Evolutionary conservation across 495 filamentous ascomycete species (phyloP).

Genomic region (Hypoxylon lenormandii): DNA sequence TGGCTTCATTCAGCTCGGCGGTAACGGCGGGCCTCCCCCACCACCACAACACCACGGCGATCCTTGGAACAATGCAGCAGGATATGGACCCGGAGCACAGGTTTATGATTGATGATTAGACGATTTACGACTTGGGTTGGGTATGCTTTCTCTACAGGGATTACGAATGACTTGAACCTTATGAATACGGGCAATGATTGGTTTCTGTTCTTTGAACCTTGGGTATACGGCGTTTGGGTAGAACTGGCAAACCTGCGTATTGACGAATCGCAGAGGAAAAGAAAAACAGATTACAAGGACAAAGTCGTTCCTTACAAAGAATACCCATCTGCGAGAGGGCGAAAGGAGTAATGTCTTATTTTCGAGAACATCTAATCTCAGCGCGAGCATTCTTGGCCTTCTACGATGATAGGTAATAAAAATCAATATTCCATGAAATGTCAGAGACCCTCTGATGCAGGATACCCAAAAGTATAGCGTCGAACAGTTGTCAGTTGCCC

Average conservation of each 20-base stretch:
- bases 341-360: slow-evolving; percentile 31
- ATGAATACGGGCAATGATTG: slow-evolving; percentile 12
- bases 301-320: slow-evolving; percentile 15
- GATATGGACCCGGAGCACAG: slow-evolving; percentile 14
- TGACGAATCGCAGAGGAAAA: slow-evolving; percentile 22
- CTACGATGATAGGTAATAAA: slow-evolving; percentile 24
- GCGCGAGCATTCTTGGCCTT: slow-evolving; percentile 22
- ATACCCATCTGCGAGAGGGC: slow-evolving; percentile 24
- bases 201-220: slow-evolving; percentile 11
- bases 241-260: slow-evolving; percentile 9
- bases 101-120: slow-evolving; percentile 30
- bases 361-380: slow-evolving; percentile 11
- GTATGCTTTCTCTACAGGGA: slow-evolving; percentile 8
- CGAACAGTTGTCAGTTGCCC: slow-evolving; percentile 30
- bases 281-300: slow-evolving; percentile 18
- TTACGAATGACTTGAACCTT: slow-evolving; percentile 23
- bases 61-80: slow-evolving; percentile 28
- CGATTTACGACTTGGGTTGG: slow-evolving; percentile 1
- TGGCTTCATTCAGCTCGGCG: slow-evolving; percentile 48
- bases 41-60: slow-evolving; percentile 21
- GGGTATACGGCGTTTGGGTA: slow-evolving; percentile 17
- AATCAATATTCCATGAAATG: slow-evolving; percentile 20
- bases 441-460: not conserved
- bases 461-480: not conserved
- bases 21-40: slow-evolving; percentile 25